Percentiles rank a stretch among this genome's conserved stretches.
Evolutionary conservation across 306 rosid genomes (phyloP).

Genomic region (Argentina anserina): DNA sequence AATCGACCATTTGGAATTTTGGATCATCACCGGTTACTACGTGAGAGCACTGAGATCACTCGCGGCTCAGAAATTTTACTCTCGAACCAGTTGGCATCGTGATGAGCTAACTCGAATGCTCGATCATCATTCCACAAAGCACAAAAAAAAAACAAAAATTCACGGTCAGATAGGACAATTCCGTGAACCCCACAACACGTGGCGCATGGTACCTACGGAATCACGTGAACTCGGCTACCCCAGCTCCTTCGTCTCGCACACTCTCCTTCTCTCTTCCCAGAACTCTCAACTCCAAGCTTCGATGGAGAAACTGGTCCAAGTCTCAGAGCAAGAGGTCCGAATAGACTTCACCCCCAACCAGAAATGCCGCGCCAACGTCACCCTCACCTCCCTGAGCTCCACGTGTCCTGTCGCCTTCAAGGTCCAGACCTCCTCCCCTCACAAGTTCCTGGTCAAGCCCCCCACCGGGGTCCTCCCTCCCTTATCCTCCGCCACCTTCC

Average conservation of each 20-base stretch:
- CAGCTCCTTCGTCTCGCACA: too few species aligned
- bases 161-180: background rate
- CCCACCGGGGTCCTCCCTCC: conserved; percentile 60
- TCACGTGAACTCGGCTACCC: conserved; percentile 18
- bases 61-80: too few species aligned
- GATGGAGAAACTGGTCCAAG: conserved; percentile 48
- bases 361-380: conserved; percentile 67
- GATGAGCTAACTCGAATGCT: too few species aligned
- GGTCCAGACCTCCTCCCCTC: conserved; percentile 71
- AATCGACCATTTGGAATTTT: too few species aligned
- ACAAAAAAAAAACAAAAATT: too few species aligned
- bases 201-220: conserved; percentile 4
- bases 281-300: background rate
- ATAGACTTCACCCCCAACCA: conserved; percentile 49
- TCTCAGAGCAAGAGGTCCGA: conserved; percentile 57
- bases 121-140: too few species aligned
- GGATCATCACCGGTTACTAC: too few species aligned
- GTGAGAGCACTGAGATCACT: too few species aligned
- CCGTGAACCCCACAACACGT: background rate
- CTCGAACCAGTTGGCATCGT: too few species aligned
- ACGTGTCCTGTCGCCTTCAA: conserved; percentile 57
- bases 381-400: conserved; percentile 40
- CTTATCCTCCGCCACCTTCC: conserved; percentile 52
- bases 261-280: background rate
- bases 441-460: conserved; percentile 76